Evolutionary conservation across 1,139 yeast genomes (phyloP), one percentile per base, ranked within the genome.

Genomic region (Suhomyces coccinellae): DNA sequence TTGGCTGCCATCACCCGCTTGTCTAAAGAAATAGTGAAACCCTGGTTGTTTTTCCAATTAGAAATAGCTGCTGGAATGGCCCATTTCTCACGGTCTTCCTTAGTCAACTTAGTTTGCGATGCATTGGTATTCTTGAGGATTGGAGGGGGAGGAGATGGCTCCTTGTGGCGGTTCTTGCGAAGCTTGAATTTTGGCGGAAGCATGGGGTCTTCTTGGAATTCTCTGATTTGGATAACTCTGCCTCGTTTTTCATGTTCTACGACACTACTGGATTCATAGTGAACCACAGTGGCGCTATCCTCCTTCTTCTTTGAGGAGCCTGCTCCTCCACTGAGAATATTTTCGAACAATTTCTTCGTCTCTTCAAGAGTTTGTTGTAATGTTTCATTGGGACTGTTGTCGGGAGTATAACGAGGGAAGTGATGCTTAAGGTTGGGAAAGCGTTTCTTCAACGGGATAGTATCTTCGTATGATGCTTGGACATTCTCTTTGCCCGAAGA

Each of bases 41-140:
- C 98, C 53, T 87, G 86, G 22, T 93, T 89, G 62, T 93, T 93
- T 63, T 91, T 91, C 99, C 99, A 93, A 62, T 89, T 90, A 1
- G 98, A 91, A 1, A 93, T 80, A 1, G 96, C 90, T 0, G 96
- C 85, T 0, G 99, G 98, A 26, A 93, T 89, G 41, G 78, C 77
- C 98, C 98, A 93, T 49, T 82, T 79, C 31, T 79, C 83, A 49
- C 83, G 85, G 47, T 90, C 96, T 54, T 85, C 89, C 33, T 82
- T 82, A 0, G 93, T 79, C n/a, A 86, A 62, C 54, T 77, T 82
- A 4, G 55, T 52, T 28, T 59, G 57, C 0, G 55, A 47, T 3
- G 56, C 52, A 33, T 54, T 56, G 12, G 58, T 51, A 32, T 55
- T 53, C 46, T 70, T 70, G 36, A 73, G 56, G 13, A 73, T 59